Evolutionary conservation across 2,329 filamentous ascomycete genomes (phyloP), one percentile per base, ranked within the genome.

Genomic region (Xylaria multiplex): DNA sequence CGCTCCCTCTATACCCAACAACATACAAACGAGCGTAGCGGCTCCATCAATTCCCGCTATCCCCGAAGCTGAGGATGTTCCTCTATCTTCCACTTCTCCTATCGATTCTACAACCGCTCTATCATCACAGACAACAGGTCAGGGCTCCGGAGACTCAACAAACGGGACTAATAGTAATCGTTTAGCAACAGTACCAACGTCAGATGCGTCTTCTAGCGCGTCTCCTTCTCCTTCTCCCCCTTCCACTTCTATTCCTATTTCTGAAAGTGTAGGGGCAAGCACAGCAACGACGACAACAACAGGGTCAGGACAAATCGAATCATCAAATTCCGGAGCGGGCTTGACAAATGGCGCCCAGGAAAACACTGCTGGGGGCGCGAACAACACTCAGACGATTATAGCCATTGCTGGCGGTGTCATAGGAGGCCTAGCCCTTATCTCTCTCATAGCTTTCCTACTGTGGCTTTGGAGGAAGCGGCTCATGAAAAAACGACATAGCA

Each of bases 331-430:
- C 11, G 65, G 66, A 30, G 57, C 66, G 55, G 75, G 49, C n/a
- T 27, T 69, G 22, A 58, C 70, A 45, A 59, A 46, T 37, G 69
- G 54, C 11, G 67, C 67, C 43, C 62, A 70, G 49, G 71, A 69
- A 73, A 71, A 67, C 73, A 71, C 67, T 64, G 75, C 22, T 59
- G 74, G 69, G 27, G 73, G 67, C 56, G 71, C 68, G 24, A 72
- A 70, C 57, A 76, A 72, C 30, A 75, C 74, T 2, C 70, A 75
- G 32, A 79, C 77, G 6, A 81, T 81, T 0, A 76, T 80, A 30
- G 81, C 82, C 6, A 79, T 88, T 49, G 83, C 83, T 1, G 85
- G 83, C 9, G 82, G 85, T 45, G 81, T 86, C 2, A 75, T 86
- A 4, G 86, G 85, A 32, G 82, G 82, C 3, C 73, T 85, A 1